Evolutionary conservation across 2,329 filamentous ascomycete genomes (phyloP), one percentile per base, ranked within the genome.

Genomic region (Chalaropsis thielavioides): DNA sequence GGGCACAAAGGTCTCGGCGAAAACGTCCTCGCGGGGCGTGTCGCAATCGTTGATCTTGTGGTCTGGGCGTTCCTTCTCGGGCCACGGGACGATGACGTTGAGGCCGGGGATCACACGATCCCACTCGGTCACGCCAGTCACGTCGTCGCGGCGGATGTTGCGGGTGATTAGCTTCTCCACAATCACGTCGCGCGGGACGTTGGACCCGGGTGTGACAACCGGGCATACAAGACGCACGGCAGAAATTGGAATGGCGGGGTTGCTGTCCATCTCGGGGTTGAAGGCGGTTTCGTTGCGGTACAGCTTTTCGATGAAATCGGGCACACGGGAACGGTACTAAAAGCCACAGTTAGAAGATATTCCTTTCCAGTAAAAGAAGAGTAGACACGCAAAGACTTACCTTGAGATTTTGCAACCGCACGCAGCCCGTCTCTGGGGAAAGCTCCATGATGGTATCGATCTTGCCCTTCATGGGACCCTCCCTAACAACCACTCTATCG

Each of bases 151-250:
- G 2, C 72, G 74, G 74, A 77, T 76, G 69, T 76, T 75, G 17
- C 72, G 70, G 56, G 81, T 80, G 68, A 82, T 79, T 65, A 94
- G 77, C 73, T 88, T 80, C 72, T 89, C 83, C 73, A 95, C 85
- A 70, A 96, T 81, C 67, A 89, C 85, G 73, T 97, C 92, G 72
- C 83, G 83, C 56, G 81, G 81, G 35, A 76, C 71, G 71, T 86
- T 85, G 13, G 87, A 88, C 68, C 77, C 75, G 17, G 83, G 80
- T 73, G 94, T 83, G 61, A 79, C 78, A 64, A 95, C 78, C 24
- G 89, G 85, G 72, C 89, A 84, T 61, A 97, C 90, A 41, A 96
- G 88, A 66, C 90, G 89, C 68, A 97, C 80, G 68, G 88, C 80
- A 41, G 83, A 81, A 71, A 95, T 80, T 64, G 87, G 80, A 40